These are phyloP conservation scores for Starmerella stellata DNA, from an alignment of 805 yeast genomes.

Conservation along the genomic window DNA sequence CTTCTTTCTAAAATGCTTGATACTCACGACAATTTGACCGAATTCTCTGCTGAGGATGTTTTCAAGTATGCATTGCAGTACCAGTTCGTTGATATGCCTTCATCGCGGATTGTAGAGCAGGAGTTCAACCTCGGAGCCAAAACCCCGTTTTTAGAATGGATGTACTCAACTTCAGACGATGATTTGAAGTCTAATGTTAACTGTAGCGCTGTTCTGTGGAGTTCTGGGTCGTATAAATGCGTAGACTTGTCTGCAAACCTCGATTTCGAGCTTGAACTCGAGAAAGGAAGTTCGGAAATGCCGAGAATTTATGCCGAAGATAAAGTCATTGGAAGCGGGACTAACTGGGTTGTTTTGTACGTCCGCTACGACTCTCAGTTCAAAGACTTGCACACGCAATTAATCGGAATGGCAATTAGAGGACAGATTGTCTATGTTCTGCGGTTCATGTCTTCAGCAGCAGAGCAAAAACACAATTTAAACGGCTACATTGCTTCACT, in stretches of 20 bases:
- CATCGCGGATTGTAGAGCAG: constrained; percentile 24
- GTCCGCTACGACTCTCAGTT: constrained; percentile 43
- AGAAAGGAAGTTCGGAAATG: constrained; percentile 11
- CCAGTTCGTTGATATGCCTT: constrained; percentile 10
- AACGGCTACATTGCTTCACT: background rate
- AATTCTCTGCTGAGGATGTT: background rate
- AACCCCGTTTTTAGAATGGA: constrained; percentile 46
- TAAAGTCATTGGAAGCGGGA: constrained; percentile 37
- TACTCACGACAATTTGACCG: background rate
- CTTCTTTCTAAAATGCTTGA: constrained; percentile 10
- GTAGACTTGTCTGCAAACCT: constrained; percentile 37
- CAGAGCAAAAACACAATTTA: background rate
- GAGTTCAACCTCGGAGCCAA: constrained; percentile 31
- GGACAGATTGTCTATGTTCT: constrained; percentile 60
- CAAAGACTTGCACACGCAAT: constrained; percentile 36
- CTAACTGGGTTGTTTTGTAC: constrained; percentile 45
- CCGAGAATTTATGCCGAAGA: constrained; percentile 33
- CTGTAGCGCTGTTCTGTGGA: constrained; percentile 32
- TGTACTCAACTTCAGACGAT: constrained; percentile 28
- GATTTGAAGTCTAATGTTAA: constrained; percentile 21
- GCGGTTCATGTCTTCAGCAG: constrained; percentile 40
- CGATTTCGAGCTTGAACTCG: constrained; percentile 4
- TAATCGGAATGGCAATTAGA: constrained; percentile 39
- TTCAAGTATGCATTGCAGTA: background rate
- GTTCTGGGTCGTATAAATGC: constrained; percentile 40